phyloP scores from a whole-genome alignment of 1,284 basidiomycete species.

The Rhizopogon parksii region DNA sequence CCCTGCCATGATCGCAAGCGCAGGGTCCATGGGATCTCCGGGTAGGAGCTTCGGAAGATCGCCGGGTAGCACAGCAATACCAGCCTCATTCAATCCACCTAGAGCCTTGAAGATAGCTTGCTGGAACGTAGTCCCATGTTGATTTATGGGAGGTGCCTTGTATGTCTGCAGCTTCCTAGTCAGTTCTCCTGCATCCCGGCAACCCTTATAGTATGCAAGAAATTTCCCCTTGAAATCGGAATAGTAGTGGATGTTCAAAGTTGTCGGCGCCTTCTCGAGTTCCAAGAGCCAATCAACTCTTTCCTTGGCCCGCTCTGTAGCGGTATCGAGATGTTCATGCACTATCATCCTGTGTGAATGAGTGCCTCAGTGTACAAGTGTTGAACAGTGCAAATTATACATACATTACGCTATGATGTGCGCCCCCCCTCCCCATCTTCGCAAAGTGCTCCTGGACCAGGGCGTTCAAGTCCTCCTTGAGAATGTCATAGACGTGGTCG shows the following conservation, averaged over 20 bases:
- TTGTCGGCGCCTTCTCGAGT: slow-evolving; percentile 48
- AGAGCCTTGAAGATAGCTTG: slow-evolving; percentile 31
- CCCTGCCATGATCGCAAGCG: slow-evolving; percentile 60
- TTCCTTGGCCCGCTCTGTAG: slow-evolving; percentile 33
- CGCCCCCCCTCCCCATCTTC: slow-evolving; percentile 43
- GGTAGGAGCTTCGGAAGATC: slow-evolving; percentile 51
- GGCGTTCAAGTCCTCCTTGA: slow-evolving; percentile 34
- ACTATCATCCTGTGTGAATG: slow-evolving; percentile 35
- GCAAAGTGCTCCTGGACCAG: slow-evolving; percentile 45
- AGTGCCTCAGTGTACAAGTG: slow-evolving; percentile 2
- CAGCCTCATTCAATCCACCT: slow-evolving; percentile 37
- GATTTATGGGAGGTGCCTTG: not conserved
- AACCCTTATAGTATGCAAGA: slow-evolving; percentile 39
- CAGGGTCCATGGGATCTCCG: slow-evolving; percentile 46
- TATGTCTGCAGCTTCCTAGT: slow-evolving; percentile 14
- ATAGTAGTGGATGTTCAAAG: slow-evolving; percentile 54
- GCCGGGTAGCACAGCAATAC: slow-evolving; percentile 33
- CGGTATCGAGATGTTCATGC: slow-evolving; percentile 39
- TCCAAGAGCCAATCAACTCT: slow-evolving; percentile 45
- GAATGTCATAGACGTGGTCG: slow-evolving; percentile 33
- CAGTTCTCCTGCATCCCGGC: slow-evolving; percentile 30
- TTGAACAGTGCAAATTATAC: slow-evolving; percentile 14
- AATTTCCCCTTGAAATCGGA: slow-evolving; percentile 53
- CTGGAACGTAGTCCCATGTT: not conserved
- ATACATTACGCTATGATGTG: slow-evolving; percentile 50